Base-by-base conservation (phyloP, 805 yeast species). In the Candida germanica region DNA sequence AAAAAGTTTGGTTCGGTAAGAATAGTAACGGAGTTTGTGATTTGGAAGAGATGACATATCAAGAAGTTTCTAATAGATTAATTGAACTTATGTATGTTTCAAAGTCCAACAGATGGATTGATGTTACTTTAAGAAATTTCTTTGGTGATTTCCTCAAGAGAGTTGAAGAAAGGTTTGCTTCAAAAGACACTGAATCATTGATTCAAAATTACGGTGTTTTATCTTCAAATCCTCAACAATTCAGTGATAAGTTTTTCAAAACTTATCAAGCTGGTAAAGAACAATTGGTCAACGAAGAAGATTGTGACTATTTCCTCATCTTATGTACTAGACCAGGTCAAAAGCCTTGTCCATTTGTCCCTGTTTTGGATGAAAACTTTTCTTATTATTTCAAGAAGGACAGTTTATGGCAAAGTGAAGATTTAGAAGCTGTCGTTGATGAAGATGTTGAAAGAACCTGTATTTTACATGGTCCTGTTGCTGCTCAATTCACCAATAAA, bases 401-500 rank as follows among this genome's bases (percentile, higher is more conserved):
- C 66, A 91, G 98, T 20, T 75, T 93, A 61, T 93, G 98, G 98
- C 99, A 93, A 75, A 85, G 96, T 16, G 98, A 93, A 73, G 91
- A 87, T 60, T 77, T 93, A 58, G 97, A 88, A 61, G 86, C 97
- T 42, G 98, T 93, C 58, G 89, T 87, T 48, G 98, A 76, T 49
- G 87, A 84, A 54, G 99, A 93, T 61, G 98, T 93, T 44, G 89
- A 89, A 66, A 84, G 98, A 75, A 91, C 97, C n/a, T 94, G 98
- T 84, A 88, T 93, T 50, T 76, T 93, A 55, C 96, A 88, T 54
- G 98, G 98, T 52, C 99, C 99, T 35, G 98, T 93, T 49, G 95
- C 99, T 52, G 96, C 96, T 51, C 88, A 82, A 66, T 89, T 71
- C 72, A 81, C 97, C 51, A 84, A 75, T 54, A 71, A 74, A 56